A percentile compares a stretch with the other conserved stretches of the same genome.
These are phyloP conservation scores for Plasmodium cynomolgi DNA, from an alignment of 169 alveolate species.

Conservation along the genomic window DNA sequence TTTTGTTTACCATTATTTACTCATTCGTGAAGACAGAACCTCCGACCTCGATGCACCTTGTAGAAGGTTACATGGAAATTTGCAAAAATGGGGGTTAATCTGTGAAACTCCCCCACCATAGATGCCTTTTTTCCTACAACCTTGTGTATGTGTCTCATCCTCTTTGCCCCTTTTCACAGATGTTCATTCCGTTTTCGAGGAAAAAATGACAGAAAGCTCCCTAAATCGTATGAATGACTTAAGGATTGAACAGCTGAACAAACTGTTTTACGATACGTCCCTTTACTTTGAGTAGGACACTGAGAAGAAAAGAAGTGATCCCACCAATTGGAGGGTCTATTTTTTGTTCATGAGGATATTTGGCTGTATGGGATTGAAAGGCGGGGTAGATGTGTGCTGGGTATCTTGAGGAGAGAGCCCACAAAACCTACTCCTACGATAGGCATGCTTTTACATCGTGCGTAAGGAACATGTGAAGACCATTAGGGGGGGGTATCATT, in stretches of 20 bases:
- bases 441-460: neutral
- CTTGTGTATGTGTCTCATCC: neutral
- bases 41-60: constrained; percentile 24
- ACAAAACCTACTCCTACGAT: neutral
- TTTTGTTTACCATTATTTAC: constrained; percentile 37
- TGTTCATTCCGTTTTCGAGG: constrained; percentile 25
- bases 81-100: neutral
- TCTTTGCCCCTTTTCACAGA: neutral
- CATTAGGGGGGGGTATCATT: too few species aligned
- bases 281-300: constrained; percentile 20
- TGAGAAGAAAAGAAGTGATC: neutral
- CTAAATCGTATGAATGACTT: constrained; percentile 28
- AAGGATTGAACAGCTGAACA: constrained; percentile 41
- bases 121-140: neutral
- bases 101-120: neutral
- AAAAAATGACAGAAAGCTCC: constrained; percentile 9
- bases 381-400: neutral
- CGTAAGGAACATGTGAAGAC: neutral
- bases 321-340: neutral
- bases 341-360: neutral
- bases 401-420: neutral
- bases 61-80: constrained; percentile 26
- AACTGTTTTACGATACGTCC: constrained; percentile 36
- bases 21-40: constrained; percentile 66
- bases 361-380: neutral